Percentiles rank a stretch among this genome's conserved stretches.
These are phyloP conservation scores for Lentinula boryana DNA, from an alignment of 768 basidiomycete genomes.

Conservation along the genomic window DNA sequence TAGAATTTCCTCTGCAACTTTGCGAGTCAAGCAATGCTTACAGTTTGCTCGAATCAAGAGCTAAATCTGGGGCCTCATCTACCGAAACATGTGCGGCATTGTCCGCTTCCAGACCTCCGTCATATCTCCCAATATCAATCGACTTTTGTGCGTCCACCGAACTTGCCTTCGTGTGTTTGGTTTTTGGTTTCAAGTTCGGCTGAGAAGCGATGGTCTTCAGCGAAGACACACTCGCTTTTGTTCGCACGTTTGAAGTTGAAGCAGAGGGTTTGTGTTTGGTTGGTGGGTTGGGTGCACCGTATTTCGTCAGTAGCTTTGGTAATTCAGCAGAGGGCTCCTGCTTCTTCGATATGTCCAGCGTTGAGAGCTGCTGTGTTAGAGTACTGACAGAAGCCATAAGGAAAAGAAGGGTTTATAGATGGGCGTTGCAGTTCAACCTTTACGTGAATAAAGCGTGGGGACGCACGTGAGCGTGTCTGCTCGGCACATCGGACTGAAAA, in stretches of 20 bases:
- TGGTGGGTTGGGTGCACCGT: constrained; percentile 1
- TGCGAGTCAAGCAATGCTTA: constrained; percentile 24
- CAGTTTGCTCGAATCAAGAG: constrained; percentile 79
- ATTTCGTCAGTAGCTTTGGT: constrained; percentile 3
- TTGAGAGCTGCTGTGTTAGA: background rate
- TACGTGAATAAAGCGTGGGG: background rate
- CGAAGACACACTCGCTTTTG: background rate
- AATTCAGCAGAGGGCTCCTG: background rate
- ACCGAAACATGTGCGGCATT: constrained; percentile 72
- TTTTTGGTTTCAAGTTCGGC: background rate
- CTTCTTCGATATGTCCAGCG: constrained; percentile 4
- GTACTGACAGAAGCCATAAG: background rate
- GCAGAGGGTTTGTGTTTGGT: background rate
- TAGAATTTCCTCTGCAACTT: too few species aligned
- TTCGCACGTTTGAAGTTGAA: background rate
- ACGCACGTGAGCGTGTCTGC: background rate
- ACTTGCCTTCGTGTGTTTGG: background rate
- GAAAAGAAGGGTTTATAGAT: background rate
- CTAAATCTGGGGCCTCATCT: constrained; percentile 74
- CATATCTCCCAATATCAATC: constrained; percentile 80
- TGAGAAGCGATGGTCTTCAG: background rate
- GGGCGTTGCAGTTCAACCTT: background rate
- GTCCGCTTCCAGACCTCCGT: constrained; percentile 89
- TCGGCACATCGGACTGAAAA: too few species aligned
- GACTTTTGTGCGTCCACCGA: background rate